phyloP scores from a whole-genome alignment of 805 yeast species.

The Wickerhamiella qilinensis region DNA sequence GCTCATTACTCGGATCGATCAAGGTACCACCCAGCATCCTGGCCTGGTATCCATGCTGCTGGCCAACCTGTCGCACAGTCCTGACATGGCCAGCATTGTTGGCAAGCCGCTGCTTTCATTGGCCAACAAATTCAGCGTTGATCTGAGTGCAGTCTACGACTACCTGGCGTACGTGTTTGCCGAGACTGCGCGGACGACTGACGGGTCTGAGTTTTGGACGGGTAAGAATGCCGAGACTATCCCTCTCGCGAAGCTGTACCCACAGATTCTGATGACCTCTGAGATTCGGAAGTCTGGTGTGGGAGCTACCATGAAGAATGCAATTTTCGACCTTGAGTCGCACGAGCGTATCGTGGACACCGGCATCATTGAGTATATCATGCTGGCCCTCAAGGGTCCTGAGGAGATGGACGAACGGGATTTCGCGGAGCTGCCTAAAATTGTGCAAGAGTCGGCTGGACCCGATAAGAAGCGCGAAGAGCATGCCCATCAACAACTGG shows the following conservation, averaged over 20 bases:
- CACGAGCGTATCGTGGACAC: slow-evolving; percentile 48
- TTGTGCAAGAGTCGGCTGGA: slow-evolving; percentile 53
- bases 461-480: slow-evolving; percentile 69
- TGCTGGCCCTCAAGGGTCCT: slow-evolving; percentile 65
- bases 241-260: slow-evolving; percentile 67
- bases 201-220: slow-evolving; percentile 52
- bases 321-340: slow-evolving; percentile 59
- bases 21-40: slow-evolving; percentile 46
- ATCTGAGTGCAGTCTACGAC: slow-evolving; percentile 67
- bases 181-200: slow-evolving; percentile 58
- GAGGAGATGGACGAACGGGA: slow-evolving; percentile 71
- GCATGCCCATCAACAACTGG: slow-evolving; percentile 38
- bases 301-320: slow-evolving; percentile 81
- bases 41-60: slow-evolving; percentile 73
- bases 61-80: slow-evolving; percentile 73
- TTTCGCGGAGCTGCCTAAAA: slow-evolving; percentile 74
- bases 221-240: slow-evolving; percentile 57
- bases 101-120: slow-evolving; percentile 42
- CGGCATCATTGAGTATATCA: slow-evolving; percentile 64
- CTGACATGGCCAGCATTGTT: slow-evolving; percentile 28
- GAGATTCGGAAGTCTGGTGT: slow-evolving; percentile 79
- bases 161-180: slow-evolving; percentile 80
- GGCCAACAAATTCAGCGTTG: slow-evolving; percentile 73
- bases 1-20: slow-evolving; percentile 22
- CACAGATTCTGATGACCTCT: slow-evolving; percentile 64